Evolutionary conservation across 495 filamentous ascomycete species (phyloP), one percentile per base, ranked within the genome.

Genomic region (Cercophora newfieldiana): DNA sequence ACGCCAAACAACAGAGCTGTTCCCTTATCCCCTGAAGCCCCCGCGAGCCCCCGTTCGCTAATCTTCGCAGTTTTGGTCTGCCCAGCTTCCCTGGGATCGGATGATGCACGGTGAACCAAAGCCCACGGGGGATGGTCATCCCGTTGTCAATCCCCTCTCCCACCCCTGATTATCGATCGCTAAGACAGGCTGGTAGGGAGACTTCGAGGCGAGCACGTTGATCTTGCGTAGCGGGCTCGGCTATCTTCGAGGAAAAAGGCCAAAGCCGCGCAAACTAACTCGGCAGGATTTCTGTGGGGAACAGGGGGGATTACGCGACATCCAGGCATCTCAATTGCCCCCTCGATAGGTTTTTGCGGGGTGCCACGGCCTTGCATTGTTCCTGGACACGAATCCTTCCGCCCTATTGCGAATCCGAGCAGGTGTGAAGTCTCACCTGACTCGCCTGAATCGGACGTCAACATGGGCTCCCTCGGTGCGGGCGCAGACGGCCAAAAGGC

Each of bases 361-460:
- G 57, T 59, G 29, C 57, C 33, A 59, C 57, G 29, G 57, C 33
- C 22, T 29, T 61, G 59, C 59, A 49, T 22, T 26, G 59, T 61
- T 61, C 59, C 59, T 61, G 59, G 44, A 14, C 37, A 44, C 37
- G 4, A 14, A 57, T 60, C 57, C 44, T 61, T 48, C 48, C 47
- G 54, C 19, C 30, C 28, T 47, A 60, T 60, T 31, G 57, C 57
- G 24, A 60, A 60, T 21, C 22, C 29, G 31, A 59, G 33, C 22
- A 61, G 59, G 24, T 21, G 59, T 28, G 59, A 60, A 60, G 57
- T 37, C 47, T 60, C 29, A 60, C 57, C 57, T n/a, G 57, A 37
- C 57, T 24, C 22, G 14, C 19, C 57, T 47, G 30, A 18, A 33
- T 60, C 57, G 29, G 57, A 60, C 33, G 57, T 60, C 57, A 60